These are phyloP conservation scores for Diplodia scrobiculata DNA, from an alignment of 2,329 filamentous ascomycete genomes.

Conservation along the genomic window DNA sequence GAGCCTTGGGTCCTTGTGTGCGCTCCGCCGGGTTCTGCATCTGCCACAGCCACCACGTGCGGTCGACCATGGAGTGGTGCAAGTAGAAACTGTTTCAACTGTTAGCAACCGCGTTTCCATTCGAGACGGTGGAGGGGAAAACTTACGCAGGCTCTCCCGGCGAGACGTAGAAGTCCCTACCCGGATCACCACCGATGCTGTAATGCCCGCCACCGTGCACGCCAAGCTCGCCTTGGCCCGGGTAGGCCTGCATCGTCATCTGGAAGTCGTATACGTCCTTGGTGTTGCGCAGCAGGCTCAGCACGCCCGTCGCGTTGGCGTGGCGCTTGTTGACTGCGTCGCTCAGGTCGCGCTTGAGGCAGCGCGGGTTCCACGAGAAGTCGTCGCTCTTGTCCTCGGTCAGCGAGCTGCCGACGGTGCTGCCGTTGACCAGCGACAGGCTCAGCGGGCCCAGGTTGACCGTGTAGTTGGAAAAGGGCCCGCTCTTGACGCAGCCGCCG, in stretches of 20 bases:
- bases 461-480: slow-evolving; percentile 54
- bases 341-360: slow-evolving; percentile 45
- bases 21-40: slow-evolving; percentile 47
- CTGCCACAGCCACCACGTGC: slow-evolving; percentile 56
- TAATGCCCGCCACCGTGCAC: slow-evolving; percentile 55
- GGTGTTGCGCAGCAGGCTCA: slow-evolving; percentile 34
- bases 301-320: slow-evolving; percentile 35
- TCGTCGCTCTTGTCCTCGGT: slow-evolving; percentile 28
- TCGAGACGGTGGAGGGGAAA: slow-evolving; percentile 38
- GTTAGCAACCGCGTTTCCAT: not conserved
- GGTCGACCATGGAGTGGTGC: slow-evolving; percentile 54
- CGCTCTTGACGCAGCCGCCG: slow-evolving; percentile 57
- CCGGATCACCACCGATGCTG: slow-evolving; percentile 51
- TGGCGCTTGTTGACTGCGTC: slow-evolving; percentile 34
- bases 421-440: slow-evolving; percentile 32
- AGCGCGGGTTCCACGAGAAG: slow-evolving; percentile 43
- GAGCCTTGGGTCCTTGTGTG: slow-evolving; percentile 36
- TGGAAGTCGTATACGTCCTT: slow-evolving; percentile 43
- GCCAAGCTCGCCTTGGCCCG: slow-evolving; percentile 42
- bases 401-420: slow-evolving; percentile 33
- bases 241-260: slow-evolving; percentile 45
- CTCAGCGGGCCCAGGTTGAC: slow-evolving; percentile 53
- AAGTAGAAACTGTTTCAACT: slow-evolving; percentile 33
- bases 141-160: slow-evolving; percentile 49
- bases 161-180: slow-evolving; percentile 51